Base-by-base conservation (phyloP, 2,329 filamentous ascomycete species). In the Aspergillus vadensis region DNA sequence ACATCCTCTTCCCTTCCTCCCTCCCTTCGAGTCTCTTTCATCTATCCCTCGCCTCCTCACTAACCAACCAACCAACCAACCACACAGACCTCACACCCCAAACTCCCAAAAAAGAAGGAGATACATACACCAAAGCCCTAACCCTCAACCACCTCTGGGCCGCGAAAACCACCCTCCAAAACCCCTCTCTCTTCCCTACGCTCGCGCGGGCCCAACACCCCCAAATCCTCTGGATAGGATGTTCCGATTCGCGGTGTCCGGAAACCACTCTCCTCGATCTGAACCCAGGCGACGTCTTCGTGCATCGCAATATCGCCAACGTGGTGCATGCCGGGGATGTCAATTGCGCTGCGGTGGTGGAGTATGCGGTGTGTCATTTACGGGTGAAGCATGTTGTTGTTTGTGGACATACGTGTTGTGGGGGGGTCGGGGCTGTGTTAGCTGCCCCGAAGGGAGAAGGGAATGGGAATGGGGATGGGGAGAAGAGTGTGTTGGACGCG, bases 321-420 rank as follows among this genome's bases (percentile, higher is more conserved):
- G 52, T 73, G n/a, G 68, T 74, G 15, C 69, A 68, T 41, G 71
- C 68, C 25, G 64, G 64, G 39, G 72, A 74, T 52, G 64, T 74
- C 10, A 72, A 67, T 41, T 65, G 69, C 23, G 72, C 71, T 65
- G 70, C 71, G 10, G 72, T 74, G 12, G 70, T 74, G 43, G 70
- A 74, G 39, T 74, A 74, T 57, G 72, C 71, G 1, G 72, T 74
- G 21, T 57, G 68, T 8, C 70, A 74, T 58, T 58, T 74, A 15
- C 57, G 81, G 67, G 88, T 91, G 67, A 83, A 88, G 74, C 87
- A 91, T 76, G 84, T 91, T 55, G 82, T 91, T 58, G 82, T 91
- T 10, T 90, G 87, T 76, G 88, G 88, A 1, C 88, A 91, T 79
- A 85, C 87, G 52, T 78, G 78, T 58, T 91, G 88, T 74, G 88